Evolutionary conservation across 140 eudicot genomes (phyloP), one percentile per base, ranked within the genome.

Genomic region (Anethum foeniculum): DNA sequence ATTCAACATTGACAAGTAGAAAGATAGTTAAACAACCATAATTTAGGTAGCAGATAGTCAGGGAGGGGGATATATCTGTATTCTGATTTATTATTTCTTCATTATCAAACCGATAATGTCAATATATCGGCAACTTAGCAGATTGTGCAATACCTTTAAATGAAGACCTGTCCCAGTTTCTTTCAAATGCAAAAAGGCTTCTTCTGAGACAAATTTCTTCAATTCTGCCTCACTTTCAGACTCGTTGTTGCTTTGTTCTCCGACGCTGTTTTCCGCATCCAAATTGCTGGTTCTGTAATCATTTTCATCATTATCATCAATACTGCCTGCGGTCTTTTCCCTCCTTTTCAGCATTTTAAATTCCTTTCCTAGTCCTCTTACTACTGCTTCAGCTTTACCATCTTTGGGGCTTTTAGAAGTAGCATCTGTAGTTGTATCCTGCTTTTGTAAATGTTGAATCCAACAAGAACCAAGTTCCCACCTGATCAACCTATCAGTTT

Each of bases 391-490:
- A 77, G 85, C 69, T 79, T 88, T 86, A 77, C 83, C 86, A 72
- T 80, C 85, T 3, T 78, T 83, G n/a, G 82, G 82, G 32, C 62
- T 87, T 84, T 84, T 86, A 75, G 91, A 77, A 64, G 72, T 77
- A 46, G 86, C 87, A 77, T 88, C 96, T 48, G 81, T 60, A 80
- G 90, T 78, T 65, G 88, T 56, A 83, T 93, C 98, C 83, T 90
- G 90, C 91, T 96, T 96, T 76, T 91, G 99, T 80, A 96, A 82
- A 90, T 96, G 96, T 84, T 96, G 98, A 56, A 96, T 88, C 99
- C 97, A 96, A 82, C 97, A 93, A 21, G 99, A 96, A 82, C 98
- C 98, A 83, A 96, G 89, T 84, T 96, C 99, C 99, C 99, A 96
- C 89, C 99, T 89, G 83, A 96, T 86, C 81, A 90, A 79, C 79